These are phyloP conservation scores for Prunus armeniaca DNA, from an alignment of 306 rosid genomes.

Conservation along the genomic window DNA sequence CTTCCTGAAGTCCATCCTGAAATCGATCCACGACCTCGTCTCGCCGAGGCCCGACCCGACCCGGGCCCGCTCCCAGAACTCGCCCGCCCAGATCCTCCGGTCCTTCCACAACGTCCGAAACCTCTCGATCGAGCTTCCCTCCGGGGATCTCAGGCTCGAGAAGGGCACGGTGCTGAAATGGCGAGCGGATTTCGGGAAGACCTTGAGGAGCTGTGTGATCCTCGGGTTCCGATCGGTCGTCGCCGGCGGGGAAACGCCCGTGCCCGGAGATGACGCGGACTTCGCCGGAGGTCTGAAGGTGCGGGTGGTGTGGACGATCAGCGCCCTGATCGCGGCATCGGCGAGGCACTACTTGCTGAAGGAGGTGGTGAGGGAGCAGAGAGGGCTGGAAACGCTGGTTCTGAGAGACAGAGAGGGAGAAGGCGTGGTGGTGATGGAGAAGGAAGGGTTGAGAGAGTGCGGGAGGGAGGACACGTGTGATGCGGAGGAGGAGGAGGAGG, in stretches of 20 bases:
- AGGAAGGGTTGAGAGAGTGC: slow-evolving; percentile 30
- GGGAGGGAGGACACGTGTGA: neutral
- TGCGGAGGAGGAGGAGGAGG: neutral
- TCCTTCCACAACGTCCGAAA: slow-evolving; percentile 29
- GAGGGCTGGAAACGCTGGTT: slow-evolving; percentile 24
- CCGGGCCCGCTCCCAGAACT: slow-evolving; percentile 25
- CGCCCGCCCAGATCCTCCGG: slow-evolving; percentile 38
- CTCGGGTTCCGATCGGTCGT: slow-evolving; percentile 25
- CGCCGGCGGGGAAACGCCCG: neutral
- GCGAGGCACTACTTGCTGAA: slow-evolving; percentile 44
- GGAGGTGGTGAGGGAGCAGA: slow-evolving; percentile 35
- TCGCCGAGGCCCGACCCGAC: slow-evolving; percentile 4
- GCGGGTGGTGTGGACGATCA: slow-evolving; percentile 44
- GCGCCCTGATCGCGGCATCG: slow-evolving; percentile 43
- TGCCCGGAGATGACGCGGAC: slow-evolving; percentile 6
- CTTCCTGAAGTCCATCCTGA: slow-evolving; percentile 30
- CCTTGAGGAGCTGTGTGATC: slow-evolving; percentile 36
- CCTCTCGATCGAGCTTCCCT: slow-evolving; percentile 43
- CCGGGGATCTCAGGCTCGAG: slow-evolving; percentile 27
- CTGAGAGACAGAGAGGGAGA: slow-evolving; percentile 43
- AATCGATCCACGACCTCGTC: slow-evolving; percentile 30
- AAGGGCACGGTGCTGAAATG: slow-evolving; percentile 35
- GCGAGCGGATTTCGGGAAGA: slow-evolving; percentile 43
- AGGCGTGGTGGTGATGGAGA: slow-evolving; percentile 41
- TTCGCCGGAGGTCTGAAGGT: slow-evolving; percentile 36